Evolutionary conservation across 345 rosid genomes (phyloP).

Genomic region (Boechera stricta): DNA sequence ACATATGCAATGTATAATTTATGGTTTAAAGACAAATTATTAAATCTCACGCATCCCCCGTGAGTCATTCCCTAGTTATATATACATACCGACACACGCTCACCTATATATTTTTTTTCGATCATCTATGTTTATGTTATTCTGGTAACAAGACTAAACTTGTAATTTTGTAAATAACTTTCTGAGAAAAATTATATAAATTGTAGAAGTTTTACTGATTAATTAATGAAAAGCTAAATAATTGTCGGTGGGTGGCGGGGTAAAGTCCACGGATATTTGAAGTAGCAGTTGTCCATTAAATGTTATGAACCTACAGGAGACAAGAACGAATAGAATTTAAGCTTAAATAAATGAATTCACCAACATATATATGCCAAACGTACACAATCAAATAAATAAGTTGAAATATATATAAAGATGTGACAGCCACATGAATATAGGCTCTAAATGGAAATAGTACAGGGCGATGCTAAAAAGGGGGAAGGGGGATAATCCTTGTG

Average conservation of each 20-base stretch:
- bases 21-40: no score
- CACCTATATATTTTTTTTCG: background rate
- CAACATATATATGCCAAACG: conserved; percentile 29
- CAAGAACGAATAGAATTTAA: conserved; percentile 15
- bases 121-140: background rate
- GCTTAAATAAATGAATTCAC: conserved; percentile 40
- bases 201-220: background rate
- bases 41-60: no score
- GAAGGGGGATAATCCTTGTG: background rate
- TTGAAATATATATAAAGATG: background rate
- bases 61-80: no score
- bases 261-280: conserved; percentile 30
- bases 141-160: background rate
- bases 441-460: background rate
- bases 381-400: background rate
- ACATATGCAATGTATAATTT: no score
- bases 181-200: background rate
- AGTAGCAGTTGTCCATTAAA: conserved; percentile 30
- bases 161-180: background rate
- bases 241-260: conserved; percentile 29
- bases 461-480: background rate
- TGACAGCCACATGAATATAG: background rate
- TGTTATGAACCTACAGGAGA: conserved; percentile 21
- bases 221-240: background rate
- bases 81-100: background rate